Conservation (phyloP, 352 stramenopile species). For the Globisporangium ultimum region DNA sequence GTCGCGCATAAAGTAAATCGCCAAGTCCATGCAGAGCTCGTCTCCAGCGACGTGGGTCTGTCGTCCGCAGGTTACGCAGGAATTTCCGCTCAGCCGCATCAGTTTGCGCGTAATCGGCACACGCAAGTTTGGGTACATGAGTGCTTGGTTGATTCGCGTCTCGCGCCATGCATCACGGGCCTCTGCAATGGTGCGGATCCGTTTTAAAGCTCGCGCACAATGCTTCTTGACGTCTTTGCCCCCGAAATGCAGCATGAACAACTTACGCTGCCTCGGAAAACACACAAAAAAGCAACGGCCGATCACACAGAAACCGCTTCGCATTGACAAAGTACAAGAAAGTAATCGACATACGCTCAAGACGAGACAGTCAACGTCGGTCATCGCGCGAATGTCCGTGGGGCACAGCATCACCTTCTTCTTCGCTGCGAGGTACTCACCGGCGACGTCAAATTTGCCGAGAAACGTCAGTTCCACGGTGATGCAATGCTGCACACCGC, state of each 20-base stretch:
- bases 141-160: slow-evolving; percentile 65
- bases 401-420: slow-evolving; percentile 66
- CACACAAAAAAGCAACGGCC: neutral
- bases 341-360: slow-evolving; percentile 42
- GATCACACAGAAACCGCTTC: too few relatives aligned
- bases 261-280: slow-evolving; percentile 39
- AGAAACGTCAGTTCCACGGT: slow-evolving; percentile 76
- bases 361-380: slow-evolving; percentile 70
- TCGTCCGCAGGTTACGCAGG: slow-evolving; percentile 70
- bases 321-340: neutral
- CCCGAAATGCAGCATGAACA: slow-evolving; percentile 70
- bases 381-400: slow-evolving; percentile 70
- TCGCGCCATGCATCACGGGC: slow-evolving; percentile 70
- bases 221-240: slow-evolving; percentile 69
- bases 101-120: slow-evolving; percentile 80
- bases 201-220: slow-evolving; percentile 32
- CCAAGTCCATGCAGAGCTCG: slow-evolving; percentile 77
- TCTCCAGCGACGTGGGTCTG: slow-evolving; percentile 70
- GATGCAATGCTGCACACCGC: slow-evolving; percentile 60
- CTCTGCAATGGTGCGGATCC: slow-evolving; percentile 47
- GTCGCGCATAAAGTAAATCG: slow-evolving; percentile 62
- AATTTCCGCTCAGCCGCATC: slow-evolving; percentile 80
- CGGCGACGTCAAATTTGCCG: slow-evolving; percentile 76
- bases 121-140: slow-evolving; percentile 62
- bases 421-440: slow-evolving; percentile 72